Evolutionary conservation across 129 eudicot genomes (phyloP).

Genomic region (Silybum marianum): DNA sequence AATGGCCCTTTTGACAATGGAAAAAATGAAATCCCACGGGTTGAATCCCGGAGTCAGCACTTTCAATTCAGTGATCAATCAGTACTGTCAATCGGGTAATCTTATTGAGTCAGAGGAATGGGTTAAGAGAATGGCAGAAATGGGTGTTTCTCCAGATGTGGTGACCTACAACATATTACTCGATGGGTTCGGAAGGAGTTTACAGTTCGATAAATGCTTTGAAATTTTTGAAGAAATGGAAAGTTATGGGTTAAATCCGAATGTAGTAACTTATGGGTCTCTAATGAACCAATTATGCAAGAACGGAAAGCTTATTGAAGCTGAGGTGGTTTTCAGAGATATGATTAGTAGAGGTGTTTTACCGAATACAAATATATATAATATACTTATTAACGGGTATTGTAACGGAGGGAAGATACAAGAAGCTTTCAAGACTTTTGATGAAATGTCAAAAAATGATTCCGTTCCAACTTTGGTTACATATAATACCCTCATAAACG

Average conservation of each 20-base stretch:
- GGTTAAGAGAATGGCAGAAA: conserved; percentile 26
- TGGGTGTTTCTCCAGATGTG: conserved; percentile 18
- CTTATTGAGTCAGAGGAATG: conserved; percentile 21
- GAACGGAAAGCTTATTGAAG: conserved; percentile 24
- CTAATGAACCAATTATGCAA: conserved; percentile 28
- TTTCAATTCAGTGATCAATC: conserved; percentile 18
- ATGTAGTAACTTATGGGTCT: conserved; percentile 17
- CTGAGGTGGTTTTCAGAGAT: conserved; percentile 23
- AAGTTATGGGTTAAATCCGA: conserved; percentile 17
- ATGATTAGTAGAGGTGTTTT: conserved; percentile 25
- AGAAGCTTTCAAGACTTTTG: conserved; percentile 25
- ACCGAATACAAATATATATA: conserved; percentile 29
- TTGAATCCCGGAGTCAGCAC: conserved; percentile 26
- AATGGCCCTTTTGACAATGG: conserved; percentile 10
- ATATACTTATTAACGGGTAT: conserved; percentile 29
- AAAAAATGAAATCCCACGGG: conserved; percentile 14
- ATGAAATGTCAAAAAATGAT: conserved; percentile 15
- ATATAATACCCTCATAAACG: conserved; percentile 25
- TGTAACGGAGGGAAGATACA: conserved; percentile 23
- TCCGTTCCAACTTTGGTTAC: conserved; percentile 25
- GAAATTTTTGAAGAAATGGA: conserved; percentile 32
- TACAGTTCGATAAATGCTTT: conserved; percentile 28
- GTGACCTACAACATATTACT: conserved; percentile 23
- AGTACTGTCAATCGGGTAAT: conserved; percentile 13
- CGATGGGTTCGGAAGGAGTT: conserved; percentile 22